phyloP scores from a whole-genome alignment of 208 protist genomes.

The Plasmodiophora brassicae region DNA sequence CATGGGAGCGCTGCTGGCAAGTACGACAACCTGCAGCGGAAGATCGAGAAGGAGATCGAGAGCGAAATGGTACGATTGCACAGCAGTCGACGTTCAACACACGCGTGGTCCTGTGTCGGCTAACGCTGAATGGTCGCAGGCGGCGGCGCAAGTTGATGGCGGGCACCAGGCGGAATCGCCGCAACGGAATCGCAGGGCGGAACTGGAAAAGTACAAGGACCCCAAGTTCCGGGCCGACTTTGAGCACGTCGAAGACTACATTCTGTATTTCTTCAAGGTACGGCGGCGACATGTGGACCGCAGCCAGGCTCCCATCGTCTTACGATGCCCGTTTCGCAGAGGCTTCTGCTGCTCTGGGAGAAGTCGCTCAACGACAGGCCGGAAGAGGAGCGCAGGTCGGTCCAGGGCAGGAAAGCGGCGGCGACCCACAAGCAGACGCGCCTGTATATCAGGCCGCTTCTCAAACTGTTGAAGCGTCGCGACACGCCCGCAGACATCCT shows the following conservation, averaged over 20 bases:
- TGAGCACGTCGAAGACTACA: neutral
- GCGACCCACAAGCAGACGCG: conserved; percentile 43
- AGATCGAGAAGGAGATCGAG: conserved; percentile 11
- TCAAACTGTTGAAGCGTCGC: conserved; percentile 37
- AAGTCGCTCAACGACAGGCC: neutral
- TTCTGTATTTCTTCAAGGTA: conserved; percentile 32
- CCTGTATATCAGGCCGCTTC: conserved; percentile 42
- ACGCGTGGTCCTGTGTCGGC: no score
- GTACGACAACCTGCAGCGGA: conserved; percentile 9
- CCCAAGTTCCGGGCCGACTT: neutral
- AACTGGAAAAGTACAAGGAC: neutral
- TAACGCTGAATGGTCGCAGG: no score
- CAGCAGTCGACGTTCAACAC: no score
- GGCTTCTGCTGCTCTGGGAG: conserved; percentile 40
- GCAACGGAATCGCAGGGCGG: no score
- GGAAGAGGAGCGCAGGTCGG: neutral
- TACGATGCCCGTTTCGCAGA: neutral
- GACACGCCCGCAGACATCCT: neutral
- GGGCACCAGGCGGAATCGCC: no score
- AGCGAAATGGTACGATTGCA: neutral
- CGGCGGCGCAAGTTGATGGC: no score
- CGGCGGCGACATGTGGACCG: neutral
- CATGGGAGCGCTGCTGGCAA: neutral
- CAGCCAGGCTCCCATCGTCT: neutral
- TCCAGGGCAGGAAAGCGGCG: conserved; percentile 37